phyloP scores from a whole-genome alignment of 2,329 filamentous ascomycete genomes.

The Akanthomyces muscarius region DNA sequence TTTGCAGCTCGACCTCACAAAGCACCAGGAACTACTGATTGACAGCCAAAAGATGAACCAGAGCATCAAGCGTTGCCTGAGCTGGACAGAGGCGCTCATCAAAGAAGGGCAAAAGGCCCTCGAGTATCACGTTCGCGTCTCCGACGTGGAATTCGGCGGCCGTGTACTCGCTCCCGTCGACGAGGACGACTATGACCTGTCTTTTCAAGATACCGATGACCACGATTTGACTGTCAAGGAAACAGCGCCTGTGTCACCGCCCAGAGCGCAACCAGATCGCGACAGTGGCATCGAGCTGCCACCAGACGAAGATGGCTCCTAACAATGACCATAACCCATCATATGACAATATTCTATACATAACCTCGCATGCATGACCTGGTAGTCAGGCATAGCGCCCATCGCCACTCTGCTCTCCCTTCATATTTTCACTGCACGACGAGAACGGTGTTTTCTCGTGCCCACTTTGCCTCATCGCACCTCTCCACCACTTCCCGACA shows the following conservation, averaged over 20 bases:
- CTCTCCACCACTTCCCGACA: not conserved
- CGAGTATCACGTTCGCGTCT: slow-evolving; percentile 72
- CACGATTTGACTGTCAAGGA: slow-evolving; percentile 25
- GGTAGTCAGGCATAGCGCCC: not conserved
- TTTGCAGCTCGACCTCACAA: slow-evolving; percentile 77
- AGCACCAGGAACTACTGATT: slow-evolving; percentile 82
- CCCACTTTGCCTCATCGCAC: not conserved
- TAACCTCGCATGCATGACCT: slow-evolving; percentile 4
- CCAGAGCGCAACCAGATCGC: slow-evolving; percentile 43
- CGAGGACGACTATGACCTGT: slow-evolving; percentile 46
- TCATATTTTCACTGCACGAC: not conserved
- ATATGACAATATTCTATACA: not conserved
- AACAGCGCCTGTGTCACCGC: slow-evolving; percentile 29
- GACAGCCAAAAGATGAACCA: slow-evolving; percentile 96
- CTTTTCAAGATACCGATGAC: slow-evolving; percentile 20
- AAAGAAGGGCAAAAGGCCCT: slow-evolving; percentile 83
- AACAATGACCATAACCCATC: not conserved
- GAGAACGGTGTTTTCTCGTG: not conserved
- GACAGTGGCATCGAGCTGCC: slow-evolving; percentile 51
- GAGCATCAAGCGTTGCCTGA: slow-evolving; percentile 82
- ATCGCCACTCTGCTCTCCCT: slow-evolving; percentile 10
- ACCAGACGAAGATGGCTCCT: slow-evolving; percentile 22
- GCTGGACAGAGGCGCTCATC: slow-evolving; percentile 87
- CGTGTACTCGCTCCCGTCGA: slow-evolving; percentile 68
- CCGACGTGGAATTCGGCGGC: slow-evolving; percentile 77